phyloP scores from a whole-genome alignment of 2,329 filamentous ascomycete genomes.

The Diaporthe velutina region DNA sequence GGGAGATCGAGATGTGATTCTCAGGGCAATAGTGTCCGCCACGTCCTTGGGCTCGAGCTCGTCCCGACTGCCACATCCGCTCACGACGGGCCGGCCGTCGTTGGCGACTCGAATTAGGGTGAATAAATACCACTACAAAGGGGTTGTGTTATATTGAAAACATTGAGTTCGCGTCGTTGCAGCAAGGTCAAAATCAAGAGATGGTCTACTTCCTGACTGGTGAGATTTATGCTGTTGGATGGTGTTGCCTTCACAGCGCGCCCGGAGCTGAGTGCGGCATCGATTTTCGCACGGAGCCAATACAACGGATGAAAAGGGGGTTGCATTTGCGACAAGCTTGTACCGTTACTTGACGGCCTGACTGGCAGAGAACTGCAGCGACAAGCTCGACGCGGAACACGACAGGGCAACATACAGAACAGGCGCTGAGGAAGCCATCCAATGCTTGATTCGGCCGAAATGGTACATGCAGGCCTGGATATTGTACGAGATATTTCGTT shows the following conservation, averaged over 20 bases:
- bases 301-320: conserved; percentile 25
- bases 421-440: not conserved
- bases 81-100: not conserved
- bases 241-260: not conserved
- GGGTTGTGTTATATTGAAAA: not conserved
- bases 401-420: not conserved
- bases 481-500: not conserved
- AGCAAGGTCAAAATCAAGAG: not conserved
- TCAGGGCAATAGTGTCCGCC: not conserved
- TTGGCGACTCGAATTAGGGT: too few species aligned
- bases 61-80: not conserved
- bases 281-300: not conserved
- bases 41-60: not conserved
- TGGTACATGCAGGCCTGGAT: not conserved
- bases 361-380: conserved; percentile 3
- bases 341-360: conserved; percentile 16
- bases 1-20: not conserved
- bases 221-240: not conserved
- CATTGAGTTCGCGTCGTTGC: not conserved
- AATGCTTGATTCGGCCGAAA: not conserved
- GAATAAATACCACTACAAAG: not conserved
- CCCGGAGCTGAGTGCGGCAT: not conserved
- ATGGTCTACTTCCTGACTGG: not conserved
- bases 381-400: conserved; percentile 7
- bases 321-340: conserved; percentile 22